Base-by-base conservation (phyloP, 495 filamentous ascomycete genomes). In the Lasiosphaeriaceae sp. region DNA sequence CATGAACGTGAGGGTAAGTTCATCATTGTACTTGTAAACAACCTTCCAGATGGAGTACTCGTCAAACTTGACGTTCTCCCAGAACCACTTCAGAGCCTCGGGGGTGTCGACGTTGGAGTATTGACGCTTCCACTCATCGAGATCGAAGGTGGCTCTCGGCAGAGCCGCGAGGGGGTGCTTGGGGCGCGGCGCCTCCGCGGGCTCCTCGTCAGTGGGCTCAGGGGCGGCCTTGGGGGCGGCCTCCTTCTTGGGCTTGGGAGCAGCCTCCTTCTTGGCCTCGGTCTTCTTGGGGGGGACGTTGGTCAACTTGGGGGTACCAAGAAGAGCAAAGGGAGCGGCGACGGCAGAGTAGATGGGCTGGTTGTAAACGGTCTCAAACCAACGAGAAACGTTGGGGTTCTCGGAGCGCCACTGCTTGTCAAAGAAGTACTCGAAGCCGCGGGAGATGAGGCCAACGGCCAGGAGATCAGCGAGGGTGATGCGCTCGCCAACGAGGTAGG, bases 1-100 rank as follows among this genome's bases (percentile, higher is more conserved):
- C 94, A 98, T 98, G 87, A 98, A 98, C 70, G 88, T 89, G 69
- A 91, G 79, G 66, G 91, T 96, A 64, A 98, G 85, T 84, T 98
- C 94, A 51, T 96, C 85, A 77, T 96, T 93, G 83, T 97, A 97
- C 82, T 96, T 96, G 85, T 96, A 99, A 73, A 88, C 85, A 57
- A 89, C 79, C 69, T 80, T 83, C 90, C 90, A 99, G 65, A 99
- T 75, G 37, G 91, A 95, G 83, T 94, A 97, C 77, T 97, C 95
- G 54, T 90, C 87, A 67, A 92, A 82, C 58, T 92, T 92, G 76
- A 83, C 84, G 69, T 96, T 87, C 80, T 96, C 84, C 92, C 92
- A 99, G 85, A 99, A 97, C 90, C 92, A 99, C 69, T 93, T 92
- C 62, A 97, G 75, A 63, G 92, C 90, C 43, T 78, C 86, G 45